Base-by-base conservation (phyloP, 2,329 filamentous ascomycete species). In the Fusarium bactridioides region DNA sequence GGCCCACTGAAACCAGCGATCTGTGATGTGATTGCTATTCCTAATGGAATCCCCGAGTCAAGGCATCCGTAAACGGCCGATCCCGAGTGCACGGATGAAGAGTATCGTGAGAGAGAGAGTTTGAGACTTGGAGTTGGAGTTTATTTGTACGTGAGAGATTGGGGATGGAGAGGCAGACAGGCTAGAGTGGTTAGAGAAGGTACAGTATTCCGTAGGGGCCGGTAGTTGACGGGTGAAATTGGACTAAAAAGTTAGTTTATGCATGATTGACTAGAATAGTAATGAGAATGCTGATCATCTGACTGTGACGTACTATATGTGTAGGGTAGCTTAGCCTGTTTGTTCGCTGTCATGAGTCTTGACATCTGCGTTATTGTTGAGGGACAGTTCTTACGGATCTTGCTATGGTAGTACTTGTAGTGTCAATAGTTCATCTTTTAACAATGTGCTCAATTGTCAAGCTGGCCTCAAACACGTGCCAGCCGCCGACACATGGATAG, bases 11-110 rank as follows among this genome's bases (percentile, higher is more conserved):
- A 43, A 38, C 33, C 43, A 67, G 41, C 53, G 51, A 71, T 71
- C 62, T 64, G 29, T 61, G 67, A 71, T 59, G 65, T 50, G 19
- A 47, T 70, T 67, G 35, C 38, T 44, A 67, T 71, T 71, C 64
- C 55, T 68, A 73, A 73, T 64, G 41, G 44, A 56, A 67, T 65
- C 41, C 50, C 50, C 51, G 70, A 69, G 70, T 73, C 58, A 60
- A 55, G 41, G 31, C 29, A 44, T 57, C 69, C 64, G 65, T 44
- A 67, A 67, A 69, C 70, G 35, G 50, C 70, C 53, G 61, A 70
- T n/a, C 50, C 55, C 50, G 33, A 51, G 61, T 37, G 45, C 45
- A 64, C 33, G 61, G 58, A 67, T 33, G 40, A 29, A 4, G 25
- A 31, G 18, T 15, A 29, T 25, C 27, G 41, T 50, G 41, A 41